A percentile compares a stretch with the other conserved stretches of the same genome.
Conservation (phyloP, 176 grass and related monocot species). For the Aechmea fasciata region DNA sequence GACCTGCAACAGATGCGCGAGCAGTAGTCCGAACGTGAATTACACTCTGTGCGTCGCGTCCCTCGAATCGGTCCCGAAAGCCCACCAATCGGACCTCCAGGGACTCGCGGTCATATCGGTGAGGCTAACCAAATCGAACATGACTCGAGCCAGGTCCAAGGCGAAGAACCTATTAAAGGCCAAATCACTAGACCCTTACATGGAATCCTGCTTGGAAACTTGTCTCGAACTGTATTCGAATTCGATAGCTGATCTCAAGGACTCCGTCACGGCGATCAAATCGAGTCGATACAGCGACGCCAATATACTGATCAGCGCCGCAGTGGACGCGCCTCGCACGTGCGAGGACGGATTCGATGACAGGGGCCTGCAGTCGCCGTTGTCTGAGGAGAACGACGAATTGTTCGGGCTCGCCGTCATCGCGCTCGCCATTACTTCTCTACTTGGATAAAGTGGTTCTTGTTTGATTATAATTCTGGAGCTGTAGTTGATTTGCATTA, state of each 20-base stretch:
- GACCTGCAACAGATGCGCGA: background rate
- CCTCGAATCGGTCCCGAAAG: background rate
- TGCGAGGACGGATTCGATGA: constrained; percentile 17
- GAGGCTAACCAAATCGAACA: constrained; percentile 2
- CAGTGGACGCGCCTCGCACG: background rate
- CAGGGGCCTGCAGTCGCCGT: background rate
- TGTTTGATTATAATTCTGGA: too few relatives aligned
- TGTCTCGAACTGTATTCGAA: constrained; percentile 3
- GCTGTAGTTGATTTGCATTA: too few relatives aligned
- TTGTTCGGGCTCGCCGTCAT: background rate
- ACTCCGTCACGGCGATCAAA: constrained; percentile 1
- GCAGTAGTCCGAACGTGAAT: background rate
- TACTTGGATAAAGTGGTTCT: background rate
- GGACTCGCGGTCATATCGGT: background rate
- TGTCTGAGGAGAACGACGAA: background rate
- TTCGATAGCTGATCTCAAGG: background rate
- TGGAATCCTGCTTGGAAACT: constrained; percentile 5
- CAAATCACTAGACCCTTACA: background rate
- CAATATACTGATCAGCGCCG: background rate
- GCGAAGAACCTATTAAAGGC: background rate
- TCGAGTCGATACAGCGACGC: background rate
- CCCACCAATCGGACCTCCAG: background rate
- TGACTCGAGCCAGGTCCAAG: background rate
- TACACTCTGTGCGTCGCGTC: background rate
- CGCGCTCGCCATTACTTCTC: constrained; percentile 9